phyloP scores from a whole-genome alignment of 1,139 yeast species.

The Pichia sp. region DNA sequence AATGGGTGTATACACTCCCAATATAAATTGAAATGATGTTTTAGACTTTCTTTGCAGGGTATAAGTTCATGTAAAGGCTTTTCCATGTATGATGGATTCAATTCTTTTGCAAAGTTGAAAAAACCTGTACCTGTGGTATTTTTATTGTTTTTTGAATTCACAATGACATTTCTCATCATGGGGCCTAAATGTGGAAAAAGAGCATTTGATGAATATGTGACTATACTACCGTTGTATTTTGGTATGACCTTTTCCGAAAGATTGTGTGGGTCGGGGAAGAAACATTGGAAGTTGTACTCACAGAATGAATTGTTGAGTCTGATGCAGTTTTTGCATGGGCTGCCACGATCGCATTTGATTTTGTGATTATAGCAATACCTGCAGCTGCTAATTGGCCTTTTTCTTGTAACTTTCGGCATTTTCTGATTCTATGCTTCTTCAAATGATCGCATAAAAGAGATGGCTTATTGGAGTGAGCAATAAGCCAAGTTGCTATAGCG shows the following conservation, averaged over 20 bases:
- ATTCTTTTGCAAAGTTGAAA: not conserved
- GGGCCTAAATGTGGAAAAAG: not conserved
- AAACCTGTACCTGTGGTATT: not conserved
- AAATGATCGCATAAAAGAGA: too few relatives aligned
- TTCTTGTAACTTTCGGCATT: not conserved
- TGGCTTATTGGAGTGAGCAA: too few relatives aligned
- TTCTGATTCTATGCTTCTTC: too few relatives aligned
- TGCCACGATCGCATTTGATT: slow-evolving; percentile 1
- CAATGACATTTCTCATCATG: not conserved
- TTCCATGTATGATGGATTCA: not conserved
- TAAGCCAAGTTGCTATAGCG: too few relatives aligned
- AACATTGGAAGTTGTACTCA: not conserved
- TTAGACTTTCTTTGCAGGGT: not conserved
- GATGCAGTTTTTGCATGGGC: not conserved
- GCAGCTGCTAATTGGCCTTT: not conserved
- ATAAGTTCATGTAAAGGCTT: not conserved
- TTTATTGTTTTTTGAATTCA: not conserved
- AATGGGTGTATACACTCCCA: slow-evolving; percentile 2
- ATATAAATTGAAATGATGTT: not conserved
- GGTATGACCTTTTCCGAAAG: too few relatives aligned
- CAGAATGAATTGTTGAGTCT: not conserved
- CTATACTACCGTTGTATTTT: not conserved
- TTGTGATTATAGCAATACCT: not conserved
- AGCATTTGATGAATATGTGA: slow-evolving; percentile 1
- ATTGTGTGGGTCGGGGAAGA: not conserved